phyloP scores from a whole-genome alignment of 352 stramenopile genomes.

The Phytophthora meadii region DNA sequence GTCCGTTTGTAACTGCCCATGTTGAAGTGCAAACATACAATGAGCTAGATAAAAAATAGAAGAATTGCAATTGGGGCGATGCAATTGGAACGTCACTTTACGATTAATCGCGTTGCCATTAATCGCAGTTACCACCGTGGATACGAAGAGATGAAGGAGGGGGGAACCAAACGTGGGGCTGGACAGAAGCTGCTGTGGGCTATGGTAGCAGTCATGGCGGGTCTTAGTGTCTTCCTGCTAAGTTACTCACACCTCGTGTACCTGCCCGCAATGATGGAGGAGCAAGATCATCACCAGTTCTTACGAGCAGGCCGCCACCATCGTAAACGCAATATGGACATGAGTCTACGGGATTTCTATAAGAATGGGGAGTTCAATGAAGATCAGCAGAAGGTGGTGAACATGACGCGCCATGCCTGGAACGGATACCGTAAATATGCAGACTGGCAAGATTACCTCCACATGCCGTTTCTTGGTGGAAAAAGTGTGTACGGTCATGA shows the following conservation, averaged over 20 bases:
- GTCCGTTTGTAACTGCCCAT: neutral
- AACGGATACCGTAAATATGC: slow-evolving; percentile 50
- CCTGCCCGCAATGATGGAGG: slow-evolving; percentile 19
- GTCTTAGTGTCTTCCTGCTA: slow-evolving; percentile 24
- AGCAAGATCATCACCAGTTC: slow-evolving; percentile 18
- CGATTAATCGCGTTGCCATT: neutral
- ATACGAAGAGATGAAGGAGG: slow-evolving; percentile 14
- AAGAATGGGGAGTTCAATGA: slow-evolving; percentile 29
- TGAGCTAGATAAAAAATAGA: neutral
- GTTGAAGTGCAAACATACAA: slow-evolving; percentile 6
- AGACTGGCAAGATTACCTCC: slow-evolving; percentile 49
- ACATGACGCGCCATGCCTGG: slow-evolving; percentile 69
- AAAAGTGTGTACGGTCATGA: slow-evolving; percentile 54
- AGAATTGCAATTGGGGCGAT: neutral
- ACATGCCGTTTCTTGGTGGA: slow-evolving; percentile 30
- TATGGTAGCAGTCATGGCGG: slow-evolving; percentile 15
- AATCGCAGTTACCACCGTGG: neutral
- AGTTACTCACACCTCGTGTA: slow-evolving; percentile 26
- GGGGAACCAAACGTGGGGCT: slow-evolving; percentile 3
- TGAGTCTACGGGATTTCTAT: slow-evolving; percentile 40
- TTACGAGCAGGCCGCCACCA: slow-evolving; percentile 8
- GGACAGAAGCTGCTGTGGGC: slow-evolving; percentile 23
- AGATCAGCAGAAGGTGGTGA: slow-evolving; percentile 55
- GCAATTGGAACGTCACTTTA: slow-evolving; percentile 17
- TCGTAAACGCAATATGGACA: neutral